Base-by-base conservation (phyloP, 2,329 filamentous ascomycete species). In the Ascochyta koolunga region DNA sequence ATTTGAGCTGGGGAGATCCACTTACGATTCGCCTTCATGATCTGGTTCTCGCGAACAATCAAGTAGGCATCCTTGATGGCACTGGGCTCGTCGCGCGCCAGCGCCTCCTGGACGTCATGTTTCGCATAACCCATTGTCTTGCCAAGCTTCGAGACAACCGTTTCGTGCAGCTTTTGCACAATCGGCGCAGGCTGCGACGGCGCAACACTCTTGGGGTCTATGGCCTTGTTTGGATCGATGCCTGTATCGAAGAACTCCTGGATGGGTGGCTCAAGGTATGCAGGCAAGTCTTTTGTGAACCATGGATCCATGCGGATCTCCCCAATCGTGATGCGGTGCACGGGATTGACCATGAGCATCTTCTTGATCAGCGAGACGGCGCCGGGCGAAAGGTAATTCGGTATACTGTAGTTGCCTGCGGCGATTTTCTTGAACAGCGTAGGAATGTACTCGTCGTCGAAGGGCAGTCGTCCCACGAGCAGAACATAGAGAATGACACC, bases 11-110 rank as follows among this genome's bases (percentile, higher is more conserved):
- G 35, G 45, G 48, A 25, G 55, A 40, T 29, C 44, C 42, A 86
- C 90, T 86, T 81, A 96, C 91, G 92, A 73, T 92, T 96, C 50
- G 88, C 88, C 74, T 93, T 90, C 93, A 98, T 98, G 73, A 98
- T 85, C 75, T 97, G 95, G 73, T 98, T 98, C 76, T 99, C 95
- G 47, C 93, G 87, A 22, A 99, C 91, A 73, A 99, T 99, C 77
- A 97, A 88, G 78, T 98, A 99, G 1, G 95, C 95, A 77, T 99
- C 95, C 78, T 99, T 99, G 81, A 99, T 97, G 10, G 95, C 93
- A 54, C 93, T 98, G 11, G 95, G 95, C 73, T 99, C 95, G 47
- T 95, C 87, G 51, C 91, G 92, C 68, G 89, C 89, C 59, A 99
- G 80, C 19, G 95, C 93, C 75, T 98, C 95, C 71, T 97, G 90